Evolutionary conservation across 805 yeast genomes (phyloP).

Genomic region (Saccharomyces cerevisiae): DNA sequence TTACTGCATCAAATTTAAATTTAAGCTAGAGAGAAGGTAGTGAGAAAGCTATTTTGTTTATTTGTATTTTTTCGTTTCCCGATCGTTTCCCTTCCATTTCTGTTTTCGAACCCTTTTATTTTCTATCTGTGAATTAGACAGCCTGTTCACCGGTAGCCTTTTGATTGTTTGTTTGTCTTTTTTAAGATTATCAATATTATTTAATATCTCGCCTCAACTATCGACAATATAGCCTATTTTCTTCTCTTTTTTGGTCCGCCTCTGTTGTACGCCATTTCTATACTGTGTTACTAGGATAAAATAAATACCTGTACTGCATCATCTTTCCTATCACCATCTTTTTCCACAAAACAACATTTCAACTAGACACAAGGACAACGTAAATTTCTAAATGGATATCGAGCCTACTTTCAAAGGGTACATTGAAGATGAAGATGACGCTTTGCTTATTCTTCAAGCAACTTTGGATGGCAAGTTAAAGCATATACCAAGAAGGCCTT

Average conservation of each 20-base stretch:
- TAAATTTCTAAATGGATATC: conserved; percentile 14
- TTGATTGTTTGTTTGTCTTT: not conserved
- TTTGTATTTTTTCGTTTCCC: not conserved
- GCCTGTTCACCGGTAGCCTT: not conserved
- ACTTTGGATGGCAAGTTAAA: conserved; percentile 50
- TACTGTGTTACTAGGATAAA: not conserved
- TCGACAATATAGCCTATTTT: not conserved
- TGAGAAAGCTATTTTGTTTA: not conserved
- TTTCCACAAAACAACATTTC: not conserved
- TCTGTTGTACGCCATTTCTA: not conserved
- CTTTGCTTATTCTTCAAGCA: conserved; percentile 70
- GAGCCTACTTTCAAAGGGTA: conserved; percentile 64
- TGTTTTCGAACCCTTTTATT: not conserved
- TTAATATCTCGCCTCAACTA: not conserved
- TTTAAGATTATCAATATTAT: not conserved
- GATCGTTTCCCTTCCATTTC: not conserved
- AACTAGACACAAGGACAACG: not conserved
- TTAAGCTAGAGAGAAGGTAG: not conserved
- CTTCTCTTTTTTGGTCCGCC: not conserved
- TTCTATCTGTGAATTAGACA: not conserved
- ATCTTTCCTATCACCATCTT: not conserved
- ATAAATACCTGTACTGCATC: not conserved
- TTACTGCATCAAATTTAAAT: not conserved
- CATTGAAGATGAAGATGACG: conserved; percentile 74
- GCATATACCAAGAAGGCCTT: conserved; percentile 68